Percentiles rank a stretch among this genome's conserved stretches.
Conservation (phyloP, 2,329 filamentous ascomycete genomes). For the Pseudonectria buxi region DNA sequence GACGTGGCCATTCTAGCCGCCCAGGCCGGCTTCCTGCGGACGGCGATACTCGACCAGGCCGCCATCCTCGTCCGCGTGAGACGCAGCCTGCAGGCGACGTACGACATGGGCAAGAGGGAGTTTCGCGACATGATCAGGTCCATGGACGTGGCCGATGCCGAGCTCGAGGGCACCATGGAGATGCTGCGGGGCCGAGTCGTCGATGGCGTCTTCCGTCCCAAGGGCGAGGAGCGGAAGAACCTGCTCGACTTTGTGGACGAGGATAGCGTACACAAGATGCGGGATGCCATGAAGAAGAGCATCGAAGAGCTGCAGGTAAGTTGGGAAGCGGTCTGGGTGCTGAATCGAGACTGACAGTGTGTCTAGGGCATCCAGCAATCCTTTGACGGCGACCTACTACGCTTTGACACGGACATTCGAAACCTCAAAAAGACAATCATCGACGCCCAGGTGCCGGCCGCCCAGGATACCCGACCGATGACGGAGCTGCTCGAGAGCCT, state of each 20-base stretch:
- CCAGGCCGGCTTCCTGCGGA: conserved; percentile 60
- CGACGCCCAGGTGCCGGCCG: conserved; percentile 29
- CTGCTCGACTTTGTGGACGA: conserved; percentile 74
- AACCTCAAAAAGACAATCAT: conserved; percentile 53
- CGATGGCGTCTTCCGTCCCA: conserved; percentile 55
- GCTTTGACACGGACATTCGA: conserved; percentile 69
- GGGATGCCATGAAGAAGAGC: conserved; percentile 60
- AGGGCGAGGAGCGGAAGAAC: conserved; percentile 51
- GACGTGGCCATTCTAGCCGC: conserved; percentile 69
- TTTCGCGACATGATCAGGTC: conserved; percentile 55
- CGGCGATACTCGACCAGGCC: conserved; percentile 52
- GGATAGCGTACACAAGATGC: conserved; percentile 57
- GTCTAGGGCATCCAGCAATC: conserved; percentile 59
- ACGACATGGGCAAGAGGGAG: conserved; percentile 51
- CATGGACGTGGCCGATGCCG: conserved; percentile 60
- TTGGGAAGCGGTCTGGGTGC: background rate
- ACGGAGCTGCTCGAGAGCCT: conserved; percentile 53
- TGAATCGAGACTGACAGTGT: conserved; percentile 29
- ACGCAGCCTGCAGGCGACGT: conserved; percentile 45
- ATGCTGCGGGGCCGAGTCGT: conserved; percentile 59
- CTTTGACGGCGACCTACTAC: conserved; percentile 69
- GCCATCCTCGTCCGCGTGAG: conserved; percentile 46
- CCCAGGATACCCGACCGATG: conserved; percentile 34
- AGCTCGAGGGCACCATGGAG: conserved; percentile 60
- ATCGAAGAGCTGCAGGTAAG: conserved; percentile 62